Evolutionary conservation across 2,329 filamentous ascomycete species (phyloP).

Genomic region (Hypoxylon sp.): DNA sequence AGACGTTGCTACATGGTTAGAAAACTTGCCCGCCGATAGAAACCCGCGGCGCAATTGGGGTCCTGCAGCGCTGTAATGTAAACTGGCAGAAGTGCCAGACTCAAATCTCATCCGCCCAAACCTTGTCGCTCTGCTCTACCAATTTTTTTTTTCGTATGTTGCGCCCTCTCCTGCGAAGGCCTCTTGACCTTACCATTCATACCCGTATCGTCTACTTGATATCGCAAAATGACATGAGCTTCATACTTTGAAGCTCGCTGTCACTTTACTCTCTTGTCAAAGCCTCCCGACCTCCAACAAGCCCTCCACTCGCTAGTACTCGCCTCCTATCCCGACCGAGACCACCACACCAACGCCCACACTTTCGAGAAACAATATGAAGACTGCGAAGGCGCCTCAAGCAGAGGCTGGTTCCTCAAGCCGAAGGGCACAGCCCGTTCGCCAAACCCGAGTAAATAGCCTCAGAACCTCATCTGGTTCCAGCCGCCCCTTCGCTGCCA

Average conservation of each 20-base stretch:
- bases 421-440: conserved; percentile 69
- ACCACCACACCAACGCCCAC: conserved; percentile 12
- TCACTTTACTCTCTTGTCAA: conserved; percentile 30
- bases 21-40: conserved; percentile 31
- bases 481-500: conserved; percentile 52
- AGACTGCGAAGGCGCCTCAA: conserved; percentile 59
- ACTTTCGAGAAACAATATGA: conserved; percentile 54
- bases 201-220: conserved; percentile 31
- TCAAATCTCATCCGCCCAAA: conserved; percentile 30
- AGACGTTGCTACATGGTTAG: neutral
- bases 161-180: conserved; percentile 39
- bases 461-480: conserved; percentile 61
- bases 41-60: conserved; percentile 33
- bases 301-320: conserved; percentile 34
- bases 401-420: conserved; percentile 53
- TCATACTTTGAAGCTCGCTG: conserved; percentile 38
- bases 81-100: conserved; percentile 8
- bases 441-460: conserved; percentile 71
- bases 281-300: conserved; percentile 18
- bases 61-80: conserved; percentile 12
- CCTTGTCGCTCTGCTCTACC: conserved; percentile 30
- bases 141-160: too few species aligned
- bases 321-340: conserved; percentile 16
- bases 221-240: conserved; percentile 45
- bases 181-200: conserved; percentile 29